Evolutionary conservation across 2,329 filamentous ascomycete genomes (phyloP), one percentile per base, ranked within the genome.

Genomic region (Apiospora sp.): DNA sequence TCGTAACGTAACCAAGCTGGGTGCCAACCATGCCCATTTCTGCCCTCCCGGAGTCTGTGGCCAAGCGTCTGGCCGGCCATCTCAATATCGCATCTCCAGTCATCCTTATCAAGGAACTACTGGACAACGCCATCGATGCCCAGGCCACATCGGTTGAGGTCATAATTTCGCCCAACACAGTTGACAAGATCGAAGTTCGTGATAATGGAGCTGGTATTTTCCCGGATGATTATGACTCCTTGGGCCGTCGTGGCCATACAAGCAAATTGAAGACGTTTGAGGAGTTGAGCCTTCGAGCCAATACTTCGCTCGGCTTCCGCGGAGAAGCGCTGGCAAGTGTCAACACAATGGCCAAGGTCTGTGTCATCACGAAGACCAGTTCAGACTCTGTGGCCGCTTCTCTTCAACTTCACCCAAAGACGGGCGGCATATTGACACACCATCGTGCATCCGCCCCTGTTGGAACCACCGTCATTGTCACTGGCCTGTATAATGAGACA

Each of bases 41-140:
- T 71, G 79, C 84, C 30, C 83, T 92, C 10, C 83, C 89, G 1
- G 77, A 83, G 49, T 81, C 84, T 3, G 86, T 88, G 19, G 83
- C 87, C 30, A 86, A 87, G 67, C 86, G 89, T 14, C 84, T 95
- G 8, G 88, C 90, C 48, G 90, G 92, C 10, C 85, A 89, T 3
- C 85, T 91, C 75, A 86, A 87, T 67, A 86, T 95, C 69, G 85
- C 87, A 6, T 88, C 89, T 10, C 87, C 93, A 0, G 82, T 85
- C 16, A 87, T 88, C 14, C 83, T 94, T 2, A 88, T 94, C 76
- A 95, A 95, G 79, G 93, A 95, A 81, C 89, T 95, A 4, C 81
- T 95, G 44, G 93, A 95, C 76, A 95, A 96, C 80, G 87, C 92
- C 61, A 87, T 95, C 27, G 93, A 96, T 80, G 92, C 93, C 10